A percentile compares a stretch with the other conserved stretches of the same genome.
Evolutionary conservation across 495 filamentous ascomycete species (phyloP).

Genomic region (Pseudoneurospora amorphoporcata): DNA sequence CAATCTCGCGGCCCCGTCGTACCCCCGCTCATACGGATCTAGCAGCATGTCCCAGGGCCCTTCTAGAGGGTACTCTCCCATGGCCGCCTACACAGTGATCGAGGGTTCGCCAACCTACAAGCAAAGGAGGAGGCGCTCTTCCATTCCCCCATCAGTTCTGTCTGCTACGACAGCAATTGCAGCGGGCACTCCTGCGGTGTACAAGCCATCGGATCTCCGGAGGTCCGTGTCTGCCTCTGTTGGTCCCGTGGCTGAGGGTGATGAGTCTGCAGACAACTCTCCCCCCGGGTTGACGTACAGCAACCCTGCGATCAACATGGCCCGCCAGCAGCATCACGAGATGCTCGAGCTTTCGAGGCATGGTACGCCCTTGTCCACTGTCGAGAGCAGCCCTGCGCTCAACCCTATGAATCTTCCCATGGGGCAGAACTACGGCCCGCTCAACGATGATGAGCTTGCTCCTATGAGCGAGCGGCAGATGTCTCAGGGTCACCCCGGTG

Average conservation of each 20-base stretch:
- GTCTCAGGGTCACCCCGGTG: constrained; percentile 55
- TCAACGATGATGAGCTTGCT: constrained; percentile 53
- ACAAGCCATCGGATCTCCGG: constrained; percentile 74
- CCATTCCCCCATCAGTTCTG: constrained; percentile 65
- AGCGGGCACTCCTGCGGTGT: constrained; percentile 43
- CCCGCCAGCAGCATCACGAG: constrained; percentile 61
- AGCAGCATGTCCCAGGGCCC: constrained; percentile 38
- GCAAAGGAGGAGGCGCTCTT: constrained; percentile 86
- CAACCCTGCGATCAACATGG: constrained; percentile 45
- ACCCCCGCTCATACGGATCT: constrained; percentile 58
- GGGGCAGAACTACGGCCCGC: constrained; percentile 51
- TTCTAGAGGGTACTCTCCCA: neutral
- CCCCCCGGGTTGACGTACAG: constrained; percentile 59
- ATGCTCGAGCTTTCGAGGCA: constrained; percentile 75
- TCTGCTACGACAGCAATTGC: constrained; percentile 52
- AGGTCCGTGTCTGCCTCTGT: constrained; percentile 87
- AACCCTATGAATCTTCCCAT: constrained; percentile 54
- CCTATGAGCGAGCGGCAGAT: constrained; percentile 50
- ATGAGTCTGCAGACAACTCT: constrained; percentile 60
- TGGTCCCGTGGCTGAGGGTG: constrained; percentile 67
- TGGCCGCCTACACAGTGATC: constrained; percentile 74
- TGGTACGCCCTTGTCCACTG: constrained; percentile 70
- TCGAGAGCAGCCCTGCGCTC: constrained; percentile 68
- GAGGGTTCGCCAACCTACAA: constrained; percentile 98
- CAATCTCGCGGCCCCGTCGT: constrained; percentile 68